A percentile compares a stretch with the other conserved stretches of the same genome.
phyloP scores from a whole-genome alignment of 208 protist genomes.

The Porcisia deanei region DNA sequence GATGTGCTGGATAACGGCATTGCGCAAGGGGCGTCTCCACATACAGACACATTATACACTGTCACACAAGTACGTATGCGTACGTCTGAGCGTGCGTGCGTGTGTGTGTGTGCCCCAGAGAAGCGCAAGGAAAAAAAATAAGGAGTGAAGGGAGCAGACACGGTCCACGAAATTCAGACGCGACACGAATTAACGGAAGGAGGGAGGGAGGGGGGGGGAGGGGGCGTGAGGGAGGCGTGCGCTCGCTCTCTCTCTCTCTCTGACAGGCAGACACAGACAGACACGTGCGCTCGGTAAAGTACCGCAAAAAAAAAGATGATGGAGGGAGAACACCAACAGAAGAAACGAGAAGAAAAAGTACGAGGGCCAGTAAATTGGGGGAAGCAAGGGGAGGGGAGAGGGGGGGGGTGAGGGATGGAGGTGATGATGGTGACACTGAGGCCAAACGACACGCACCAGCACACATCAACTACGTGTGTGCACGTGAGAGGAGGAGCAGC shows the following conservation, averaged over 20 bases:
- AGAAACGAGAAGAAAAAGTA: too few species aligned
- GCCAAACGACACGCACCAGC: background rate
- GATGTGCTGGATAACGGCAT: conserved; percentile 1
- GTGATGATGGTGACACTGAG: background rate
- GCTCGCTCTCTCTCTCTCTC: background rate
- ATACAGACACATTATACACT: background rate
- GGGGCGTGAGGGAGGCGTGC: background rate
- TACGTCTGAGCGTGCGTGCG: background rate
- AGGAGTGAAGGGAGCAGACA: background rate
- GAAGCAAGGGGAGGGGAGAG: background rate
- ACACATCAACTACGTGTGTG: background rate
- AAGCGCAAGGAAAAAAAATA: background rate
- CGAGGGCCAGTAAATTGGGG: background rate
- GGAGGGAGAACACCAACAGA: too few species aligned
- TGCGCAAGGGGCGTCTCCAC: background rate
- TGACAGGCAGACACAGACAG: background rate
- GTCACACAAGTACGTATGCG: background rate
- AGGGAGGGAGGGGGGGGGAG: background rate
- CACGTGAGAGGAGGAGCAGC: too few species aligned
- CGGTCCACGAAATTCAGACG: background rate
- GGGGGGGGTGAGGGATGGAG: background rate
- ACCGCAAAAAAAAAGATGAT: too few species aligned
- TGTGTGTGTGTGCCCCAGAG: background rate
- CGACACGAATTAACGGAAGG: background rate
- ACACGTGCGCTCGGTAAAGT: background rate